Percentiles rank a stretch among this genome's conserved stretches.
These are phyloP conservation scores for Ceratocystis cubensis DNA, from an alignment of 2,329 filamentous ascomycete species.

Conservation along the genomic window DNA sequence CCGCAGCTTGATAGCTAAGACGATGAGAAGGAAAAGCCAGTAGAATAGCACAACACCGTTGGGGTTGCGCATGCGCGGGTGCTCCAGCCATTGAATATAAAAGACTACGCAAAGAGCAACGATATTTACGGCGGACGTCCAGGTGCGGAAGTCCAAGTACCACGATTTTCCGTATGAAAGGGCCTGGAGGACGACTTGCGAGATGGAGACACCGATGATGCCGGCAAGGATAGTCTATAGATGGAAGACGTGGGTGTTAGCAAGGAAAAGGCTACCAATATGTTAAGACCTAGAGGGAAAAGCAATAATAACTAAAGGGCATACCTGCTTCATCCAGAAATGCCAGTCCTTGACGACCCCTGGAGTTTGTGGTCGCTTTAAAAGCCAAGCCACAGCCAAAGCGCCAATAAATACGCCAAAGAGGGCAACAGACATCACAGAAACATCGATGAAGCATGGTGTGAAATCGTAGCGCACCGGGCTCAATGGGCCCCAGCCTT, in stretches of 20 bases:
- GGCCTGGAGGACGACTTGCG: conserved; percentile 67
- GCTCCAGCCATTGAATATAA: conserved; percentile 72
- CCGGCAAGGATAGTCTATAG: conserved; percentile 47
- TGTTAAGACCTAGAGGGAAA: not conserved
- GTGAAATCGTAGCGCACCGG: conserved; percentile 84
- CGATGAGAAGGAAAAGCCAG: conserved; percentile 77
- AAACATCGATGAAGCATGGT: conserved; percentile 91
- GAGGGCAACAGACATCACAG: conserved; percentile 63
- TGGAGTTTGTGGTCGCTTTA: conserved; percentile 53
- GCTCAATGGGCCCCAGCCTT: conserved; percentile 94
- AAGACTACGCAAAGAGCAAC: conserved; percentile 63
- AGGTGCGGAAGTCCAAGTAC: conserved; percentile 73
- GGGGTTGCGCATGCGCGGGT: conserved; percentile 67
- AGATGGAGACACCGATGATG: conserved; percentile 53
- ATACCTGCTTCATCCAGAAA: conserved; percentile 84
- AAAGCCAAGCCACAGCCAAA: conserved; percentile 66
- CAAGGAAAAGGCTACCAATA: not conserved
- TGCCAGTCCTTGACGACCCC: conserved; percentile 73
- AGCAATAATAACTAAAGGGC: conserved; percentile 23
- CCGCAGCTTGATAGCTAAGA: conserved; percentile 68
- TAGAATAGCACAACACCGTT: conserved; percentile 85
- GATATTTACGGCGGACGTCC: conserved; percentile 61
- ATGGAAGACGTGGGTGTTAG: not conserved
- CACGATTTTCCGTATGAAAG: conserved; percentile 55
- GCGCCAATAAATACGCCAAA: conserved; percentile 70